Conservation (phyloP, 139 green algal species). For the Pycnococcus provasolii region DNA sequence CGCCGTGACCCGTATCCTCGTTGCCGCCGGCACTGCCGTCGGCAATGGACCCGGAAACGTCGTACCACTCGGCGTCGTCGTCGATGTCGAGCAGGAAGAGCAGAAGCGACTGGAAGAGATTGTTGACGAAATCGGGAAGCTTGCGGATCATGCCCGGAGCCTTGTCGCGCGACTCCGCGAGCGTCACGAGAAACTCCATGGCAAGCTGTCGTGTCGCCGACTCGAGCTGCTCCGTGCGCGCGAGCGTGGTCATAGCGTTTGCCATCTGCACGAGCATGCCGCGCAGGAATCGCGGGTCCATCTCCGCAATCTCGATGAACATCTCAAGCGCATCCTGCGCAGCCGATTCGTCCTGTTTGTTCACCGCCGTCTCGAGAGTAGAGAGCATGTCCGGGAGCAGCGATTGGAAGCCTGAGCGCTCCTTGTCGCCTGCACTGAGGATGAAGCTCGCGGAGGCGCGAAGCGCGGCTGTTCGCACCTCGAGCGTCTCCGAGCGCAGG, state of each 20-base stretch:
- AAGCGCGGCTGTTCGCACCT: no score
- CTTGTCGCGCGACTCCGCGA: slow-evolving; percentile 84
- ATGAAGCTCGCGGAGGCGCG: no score
- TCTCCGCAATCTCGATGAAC: slow-evolving; percentile 87
- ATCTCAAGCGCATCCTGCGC: slow-evolving; percentile 79
- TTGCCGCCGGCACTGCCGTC: no score
- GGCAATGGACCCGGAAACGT: no score
- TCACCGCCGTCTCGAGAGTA: no score
- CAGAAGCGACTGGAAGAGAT: slow-evolving; percentile 70
- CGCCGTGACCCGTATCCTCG: slow-evolving; percentile 59
- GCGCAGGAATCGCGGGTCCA: slow-evolving; percentile 80
- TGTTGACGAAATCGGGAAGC: slow-evolving; percentile 66
- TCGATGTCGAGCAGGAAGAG: slow-evolving; percentile 89
- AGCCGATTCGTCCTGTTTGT: no score
- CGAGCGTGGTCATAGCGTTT: slow-evolving; percentile 68
- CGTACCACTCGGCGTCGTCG: slow-evolving; percentile 71
- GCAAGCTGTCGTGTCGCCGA: slow-evolving; percentile 60
- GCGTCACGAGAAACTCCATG: slow-evolving; percentile 85
- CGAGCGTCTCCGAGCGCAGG: no score
- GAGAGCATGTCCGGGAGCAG: no score
- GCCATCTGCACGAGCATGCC: slow-evolving; percentile 66
- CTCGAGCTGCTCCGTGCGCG: slow-evolving; percentile 40
- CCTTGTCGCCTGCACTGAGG: no score
- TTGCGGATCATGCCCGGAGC: slow-evolving; percentile 88
- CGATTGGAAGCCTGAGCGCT: no score